Evolutionary conservation across 768 basidiomycete species (phyloP), one percentile per base, ranked within the genome.

Genomic region (Pleurotus ostreatus): DNA sequence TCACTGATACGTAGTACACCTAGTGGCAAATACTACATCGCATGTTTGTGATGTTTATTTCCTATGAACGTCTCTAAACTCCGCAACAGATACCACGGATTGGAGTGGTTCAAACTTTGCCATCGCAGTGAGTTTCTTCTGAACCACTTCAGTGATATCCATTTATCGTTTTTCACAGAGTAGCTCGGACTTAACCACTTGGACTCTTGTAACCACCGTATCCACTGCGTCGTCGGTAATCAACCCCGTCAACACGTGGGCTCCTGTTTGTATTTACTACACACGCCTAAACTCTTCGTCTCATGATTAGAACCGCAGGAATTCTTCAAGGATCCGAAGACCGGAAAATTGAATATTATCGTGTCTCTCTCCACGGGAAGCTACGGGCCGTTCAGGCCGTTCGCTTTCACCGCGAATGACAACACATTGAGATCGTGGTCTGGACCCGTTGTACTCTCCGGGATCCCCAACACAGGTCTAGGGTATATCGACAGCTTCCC

Each of bases 401-500:
- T 71, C 57, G 70, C 62, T 8, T 72, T 66, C 60, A 71, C 70
- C 2, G 70, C 71, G 26, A 64, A 55, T 2, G 69, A 72, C 53
- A 62, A 63, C 15, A 64, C 68, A 13, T 48, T 72, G 46, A 72
- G 49, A 25, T 62, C 55, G 11, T 72, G 70, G 70, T 60, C 55
- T 49, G 68, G 66, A 15, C 69, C 71, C 8, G 65, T 64, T 26
- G 69, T 69, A n/a, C 60, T 71, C 46, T 70, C 70, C 9, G 71
- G 71, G 2, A 71, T 72, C 41, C 70, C 70, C 6, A 72, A 71
- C 49, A 63, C 66, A 15, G 70, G 71, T 4, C 61, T 71, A 13
- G 70, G 71, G 18, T 71, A 71, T 45, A 71, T 72, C 41, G 70
- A 72, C 56, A 72, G 65, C 2, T 72, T 72, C 67, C 71, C 71